Percentiles rank a stretch among this genome's conserved stretches.
Conservation (phyloP, 805 yeast genomes). For the Lipomyces orientalis region DNA sequence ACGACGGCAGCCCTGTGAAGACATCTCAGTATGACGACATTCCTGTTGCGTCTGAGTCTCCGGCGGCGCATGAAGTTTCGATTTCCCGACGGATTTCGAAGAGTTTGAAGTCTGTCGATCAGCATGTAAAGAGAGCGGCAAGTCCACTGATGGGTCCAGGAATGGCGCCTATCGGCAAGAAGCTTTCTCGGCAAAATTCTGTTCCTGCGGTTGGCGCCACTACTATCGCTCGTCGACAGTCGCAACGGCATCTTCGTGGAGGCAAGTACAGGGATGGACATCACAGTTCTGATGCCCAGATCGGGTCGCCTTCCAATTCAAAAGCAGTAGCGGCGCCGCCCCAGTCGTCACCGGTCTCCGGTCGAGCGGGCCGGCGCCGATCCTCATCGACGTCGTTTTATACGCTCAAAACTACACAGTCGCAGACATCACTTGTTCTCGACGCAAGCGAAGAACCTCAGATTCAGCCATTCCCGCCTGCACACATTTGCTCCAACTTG, state of each 20-base stretch:
- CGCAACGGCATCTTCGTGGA: constrained; percentile 5
- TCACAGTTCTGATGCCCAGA: neutral
- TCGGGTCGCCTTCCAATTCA: constrained; percentile 9
- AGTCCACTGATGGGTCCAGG: neutral
- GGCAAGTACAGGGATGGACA: constrained; percentile 5
- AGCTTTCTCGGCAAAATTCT: constrained; percentile 22
- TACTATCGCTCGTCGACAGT: constrained; percentile 5
- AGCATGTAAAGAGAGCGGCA: constrained; percentile 7
- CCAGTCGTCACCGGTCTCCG: constrained; percentile 5
- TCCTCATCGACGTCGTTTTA: constrained; percentile 23
- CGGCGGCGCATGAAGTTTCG: constrained; percentile 14
- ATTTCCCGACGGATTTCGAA: constrained; percentile 30
- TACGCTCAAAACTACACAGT: constrained; percentile 31
- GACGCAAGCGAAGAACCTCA: constrained; percentile 33
- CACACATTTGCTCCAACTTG: constrained; percentile 41
- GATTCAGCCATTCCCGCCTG: constrained; percentile 40
- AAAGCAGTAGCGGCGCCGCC: neutral
- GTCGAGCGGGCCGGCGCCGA: constrained; percentile 16
- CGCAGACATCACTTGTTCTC: constrained; percentile 34
- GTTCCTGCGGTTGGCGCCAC: constrained; percentile 4
- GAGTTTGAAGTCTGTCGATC: constrained; percentile 18
- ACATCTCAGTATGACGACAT: constrained; percentile 23
- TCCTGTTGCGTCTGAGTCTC: constrained; percentile 23
- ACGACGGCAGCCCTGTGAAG: constrained; percentile 10
- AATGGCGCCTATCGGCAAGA: neutral